Evolutionary conservation across 192 early-diverging fungal genomes (phyloP).

Genomic region (Diversispora epigaea): DNA sequence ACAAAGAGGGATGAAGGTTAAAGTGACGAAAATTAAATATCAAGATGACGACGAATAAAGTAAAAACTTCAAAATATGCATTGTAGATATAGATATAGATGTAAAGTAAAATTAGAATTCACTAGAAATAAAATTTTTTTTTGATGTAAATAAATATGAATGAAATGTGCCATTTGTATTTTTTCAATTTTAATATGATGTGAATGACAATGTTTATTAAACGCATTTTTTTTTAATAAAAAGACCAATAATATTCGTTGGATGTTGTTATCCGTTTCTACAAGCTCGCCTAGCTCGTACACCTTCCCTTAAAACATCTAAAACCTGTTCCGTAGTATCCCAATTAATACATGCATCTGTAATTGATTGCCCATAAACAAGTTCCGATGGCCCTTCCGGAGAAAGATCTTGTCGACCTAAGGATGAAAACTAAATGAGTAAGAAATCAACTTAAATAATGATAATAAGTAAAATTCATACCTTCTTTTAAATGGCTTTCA

Average conservation of each 20-base stretch:
- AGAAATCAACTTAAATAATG: not conserved
- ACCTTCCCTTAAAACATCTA: slow-evolving; percentile 72
- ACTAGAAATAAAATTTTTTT: too few relatives aligned
- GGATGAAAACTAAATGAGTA: not conserved
- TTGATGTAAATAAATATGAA: too few relatives aligned
- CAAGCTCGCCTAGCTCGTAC: slow-evolving; percentile 64
- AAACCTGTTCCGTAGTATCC: slow-evolving; percentile 80
- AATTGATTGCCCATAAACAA: slow-evolving; percentile 85
- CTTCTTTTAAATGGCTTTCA: slow-evolving; percentile 89
- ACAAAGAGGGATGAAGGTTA: slow-evolving; percentile 17
- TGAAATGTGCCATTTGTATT: too few relatives aligned
- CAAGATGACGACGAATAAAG: not conserved
- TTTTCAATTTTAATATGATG: too few relatives aligned
- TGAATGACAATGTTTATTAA: too few relatives aligned
- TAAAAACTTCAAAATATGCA: too few relatives aligned
- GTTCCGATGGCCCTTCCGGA: slow-evolving; percentile 64
- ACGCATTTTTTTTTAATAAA: too few relatives aligned
- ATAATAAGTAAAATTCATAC: slow-evolving; percentile 50
- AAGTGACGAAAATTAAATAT: slow-evolving; percentile 1
- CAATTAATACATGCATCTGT: slow-evolving; percentile 94
- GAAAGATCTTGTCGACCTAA: slow-evolving; percentile 70
- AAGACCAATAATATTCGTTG: not conserved
- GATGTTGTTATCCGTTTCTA: not conserved
- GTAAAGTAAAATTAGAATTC: too few relatives aligned
- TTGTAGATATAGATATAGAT: too few relatives aligned